phyloP scores from a whole-genome alignment of 1,284 basidiomycete genomes.

The Austroboletus niveus region DNA sequence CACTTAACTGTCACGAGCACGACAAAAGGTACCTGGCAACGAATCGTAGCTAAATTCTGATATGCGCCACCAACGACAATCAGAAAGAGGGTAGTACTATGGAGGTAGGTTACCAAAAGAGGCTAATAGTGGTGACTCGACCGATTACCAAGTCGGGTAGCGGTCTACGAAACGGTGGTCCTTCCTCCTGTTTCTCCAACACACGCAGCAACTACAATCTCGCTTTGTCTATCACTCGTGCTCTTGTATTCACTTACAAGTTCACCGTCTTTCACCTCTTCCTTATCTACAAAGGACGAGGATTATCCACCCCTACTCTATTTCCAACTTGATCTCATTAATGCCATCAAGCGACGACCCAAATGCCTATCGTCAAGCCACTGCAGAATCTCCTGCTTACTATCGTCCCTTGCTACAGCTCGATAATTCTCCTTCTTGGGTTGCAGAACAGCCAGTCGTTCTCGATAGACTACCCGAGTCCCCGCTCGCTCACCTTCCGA shows the following conservation, averaged over 20 bases:
- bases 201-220: slow-evolving; percentile 23
- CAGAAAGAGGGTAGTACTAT: too few relatives aligned
- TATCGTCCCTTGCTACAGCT: slow-evolving; percentile 31
- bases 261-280: slow-evolving; percentile 11
- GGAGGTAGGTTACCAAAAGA: slow-evolving; percentile 10
- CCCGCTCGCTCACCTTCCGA: slow-evolving; percentile 4
- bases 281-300: slow-evolving; percentile 22
- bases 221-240: slow-evolving; percentile 12
- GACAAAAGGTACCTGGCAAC: too few relatives aligned
- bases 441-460: slow-evolving; percentile 10
- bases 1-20: too few relatives aligned
- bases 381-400: slow-evolving; percentile 17
- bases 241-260: slow-evolving; percentile 36
- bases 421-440: slow-evolving; percentile 28
- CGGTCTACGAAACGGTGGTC: not conserved
- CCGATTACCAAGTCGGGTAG: slow-evolving; percentile 12
- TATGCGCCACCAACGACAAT: too few relatives aligned
- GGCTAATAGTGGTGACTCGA: slow-evolving; percentile 24
- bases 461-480: slow-evolving; percentile 13
- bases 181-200: slow-evolving; percentile 22
- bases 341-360: slow-evolving; percentile 27
- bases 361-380: slow-evolving; percentile 24
- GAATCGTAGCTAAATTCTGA: too few relatives aligned
- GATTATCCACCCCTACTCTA: slow-evolving; percentile 14
- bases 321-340: slow-evolving; percentile 20